phyloP scores from a whole-genome alignment of 768 basidiomycete genomes.

The Russula virescens region DNA sequence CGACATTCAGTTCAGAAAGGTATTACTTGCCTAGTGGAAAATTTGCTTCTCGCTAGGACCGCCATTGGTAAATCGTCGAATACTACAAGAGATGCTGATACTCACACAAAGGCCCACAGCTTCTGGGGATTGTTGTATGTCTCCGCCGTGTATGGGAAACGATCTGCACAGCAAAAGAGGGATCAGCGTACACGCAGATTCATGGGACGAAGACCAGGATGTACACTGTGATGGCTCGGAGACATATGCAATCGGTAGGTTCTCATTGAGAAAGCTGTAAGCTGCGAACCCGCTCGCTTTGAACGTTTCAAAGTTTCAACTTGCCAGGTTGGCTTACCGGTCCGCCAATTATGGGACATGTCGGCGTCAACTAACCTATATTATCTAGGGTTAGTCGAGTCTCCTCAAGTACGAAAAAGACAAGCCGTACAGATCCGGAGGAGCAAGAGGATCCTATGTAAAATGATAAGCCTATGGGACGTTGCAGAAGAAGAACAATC shows the following conservation, averaged over 20 bases:
- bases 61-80: too few species aligned
- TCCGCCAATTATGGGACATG: constrained; percentile 5
- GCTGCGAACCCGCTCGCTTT: background rate
- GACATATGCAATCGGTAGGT: background rate
- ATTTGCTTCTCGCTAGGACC: background rate
- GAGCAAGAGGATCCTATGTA: background rate
- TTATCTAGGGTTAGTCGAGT: background rate
- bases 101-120: background rate
- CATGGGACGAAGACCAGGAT: too few species aligned
- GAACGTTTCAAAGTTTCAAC: background rate
- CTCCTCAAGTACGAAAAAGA: background rate
- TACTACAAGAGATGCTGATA: background rate
- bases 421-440: background rate
- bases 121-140: background rate
- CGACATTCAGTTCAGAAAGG: too few species aligned
- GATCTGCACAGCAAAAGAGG: too few species aligned
- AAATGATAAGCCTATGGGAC: background rate
- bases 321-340: background rate
- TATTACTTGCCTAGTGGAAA: background rate
- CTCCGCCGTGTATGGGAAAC: background rate
- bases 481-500: background rate
- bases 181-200: too few species aligned
- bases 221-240: background rate
- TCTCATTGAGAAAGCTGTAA: background rate
- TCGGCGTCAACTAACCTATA: background rate